phyloP scores from a whole-genome alignment of 164 flowering plant genomes.

The Brasenia schreberi region DNA sequence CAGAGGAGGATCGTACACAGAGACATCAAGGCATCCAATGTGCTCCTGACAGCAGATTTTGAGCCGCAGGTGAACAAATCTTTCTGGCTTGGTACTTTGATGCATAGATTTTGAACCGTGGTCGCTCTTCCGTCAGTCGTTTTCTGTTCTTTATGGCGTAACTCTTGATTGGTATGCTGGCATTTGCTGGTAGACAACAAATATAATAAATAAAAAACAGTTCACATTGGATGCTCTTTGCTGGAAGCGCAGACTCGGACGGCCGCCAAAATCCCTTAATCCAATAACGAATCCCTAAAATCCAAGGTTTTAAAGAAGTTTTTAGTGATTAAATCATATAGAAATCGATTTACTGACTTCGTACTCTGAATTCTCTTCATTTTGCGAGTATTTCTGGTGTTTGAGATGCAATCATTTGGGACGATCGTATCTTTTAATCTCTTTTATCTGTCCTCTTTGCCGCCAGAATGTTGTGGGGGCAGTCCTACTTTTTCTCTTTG shows the following conservation, averaged over 20 bases:
- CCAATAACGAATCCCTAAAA: too few relatives aligned
- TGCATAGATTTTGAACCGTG: not conserved
- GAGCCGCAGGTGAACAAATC: conserved; percentile 58
- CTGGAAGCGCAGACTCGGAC: not conserved
- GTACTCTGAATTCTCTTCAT: too few relatives aligned
- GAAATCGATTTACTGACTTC: too few relatives aligned
- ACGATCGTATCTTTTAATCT: not conserved
- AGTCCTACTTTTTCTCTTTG: not conserved
- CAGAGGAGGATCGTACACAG: conserved; percentile 89
- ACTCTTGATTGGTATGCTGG: not conserved
- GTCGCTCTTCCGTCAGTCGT: not conserved
- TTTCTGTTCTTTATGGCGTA: not conserved
- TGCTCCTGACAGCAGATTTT: conserved; percentile 61
- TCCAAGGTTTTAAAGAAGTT: too few relatives aligned
- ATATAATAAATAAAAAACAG: too few relatives aligned
- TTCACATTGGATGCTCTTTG: not conserved
- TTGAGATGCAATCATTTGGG: too few relatives aligned
- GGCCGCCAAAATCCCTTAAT: too few relatives aligned
- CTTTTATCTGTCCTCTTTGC: not conserved
- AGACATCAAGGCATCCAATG: conserved; percentile 81
- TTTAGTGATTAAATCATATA: too few relatives aligned
- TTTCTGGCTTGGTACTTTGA: not conserved
- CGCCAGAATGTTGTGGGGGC: not conserved
- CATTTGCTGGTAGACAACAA: not conserved
- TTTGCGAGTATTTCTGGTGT: too few relatives aligned